Evolutionary conservation across 1,284 basidiomycete genomes (phyloP), one percentile per base, ranked within the genome.

Genomic region (Exobasidium rhododendri): DNA sequence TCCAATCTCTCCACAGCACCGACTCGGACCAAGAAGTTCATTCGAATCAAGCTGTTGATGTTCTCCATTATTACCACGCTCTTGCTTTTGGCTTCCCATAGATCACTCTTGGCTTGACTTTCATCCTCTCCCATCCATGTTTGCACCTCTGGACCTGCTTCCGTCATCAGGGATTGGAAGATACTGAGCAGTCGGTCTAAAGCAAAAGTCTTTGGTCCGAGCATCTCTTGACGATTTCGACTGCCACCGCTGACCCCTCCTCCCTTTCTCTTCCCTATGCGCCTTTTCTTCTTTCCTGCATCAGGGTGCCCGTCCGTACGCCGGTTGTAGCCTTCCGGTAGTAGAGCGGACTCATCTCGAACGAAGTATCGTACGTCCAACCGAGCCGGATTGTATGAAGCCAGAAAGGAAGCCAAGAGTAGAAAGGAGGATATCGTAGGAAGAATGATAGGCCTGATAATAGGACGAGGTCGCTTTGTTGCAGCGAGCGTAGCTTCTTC

Each of bases 121-220:
- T 29, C n/a, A 32, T 47, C 30, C 3, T 17, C 46, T 46, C 58
- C 14, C 65, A 67, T 26, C 66, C 24, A 31, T 31, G 30, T 13
- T 11, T 26, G 22, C 24, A 26, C 63, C 32, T 87, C 86, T 0
- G 82, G 83, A 64, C 89, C 90, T 66, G 92, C 87, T 77, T 94
- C 92, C 61, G 91, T 88, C 40, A 93, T 81, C 6, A 97, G 81
- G 0, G 88, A 85, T 1, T 91, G 91, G 5, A 94, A 85, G 59
- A 96, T 89, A 0, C 91, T 90, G 1, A 92, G 77, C 56, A 96
- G 81, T 22, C 93, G 82, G 75, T 96, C 93, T 0, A 94, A 80
- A 0, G 89, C 85, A 76, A 94, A 94, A 0, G 89, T 80, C 51
- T 85, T 83, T 0, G 93, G 93, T 0, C 93, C 92, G 3, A 90